These are phyloP conservation scores for Colletotrichum ledebouriae DNA, from an alignment of 2,329 filamentous ascomycete genomes.

Conservation along the genomic window DNA sequence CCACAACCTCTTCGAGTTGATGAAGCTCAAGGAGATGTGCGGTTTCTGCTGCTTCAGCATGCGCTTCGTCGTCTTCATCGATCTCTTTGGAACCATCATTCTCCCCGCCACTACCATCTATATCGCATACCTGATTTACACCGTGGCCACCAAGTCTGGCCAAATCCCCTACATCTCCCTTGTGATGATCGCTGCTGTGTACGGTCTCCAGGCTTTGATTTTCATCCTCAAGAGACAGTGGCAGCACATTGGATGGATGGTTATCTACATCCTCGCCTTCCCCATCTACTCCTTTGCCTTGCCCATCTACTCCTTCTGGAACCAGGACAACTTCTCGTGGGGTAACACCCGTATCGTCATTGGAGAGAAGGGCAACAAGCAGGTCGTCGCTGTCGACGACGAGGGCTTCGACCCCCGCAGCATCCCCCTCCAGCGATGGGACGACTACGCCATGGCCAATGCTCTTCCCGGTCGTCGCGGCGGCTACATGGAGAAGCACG, in stretches of 20 bases:
- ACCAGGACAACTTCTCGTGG: conserved; percentile 99
- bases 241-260: conserved; percentile 99
- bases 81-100: conserved; percentile 92
- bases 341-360: conserved; percentile 98
- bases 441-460: conserved; percentile 91
- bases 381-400: conserved; percentile 87
- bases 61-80: conserved; percentile 95
- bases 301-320: conserved; percentile 99
- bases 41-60: conserved; percentile 99
- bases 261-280: conserved; percentile 96
- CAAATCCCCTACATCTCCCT: conserved; percentile 90
- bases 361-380: conserved; percentile 91
- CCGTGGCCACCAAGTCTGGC: conserved; percentile 75
- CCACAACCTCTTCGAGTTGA: conserved; percentile 93
- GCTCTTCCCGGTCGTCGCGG: conserved; percentile 92
- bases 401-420: conserved; percentile 91
- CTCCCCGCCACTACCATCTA: conserved; percentile 91
- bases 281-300: conserved; percentile 93
- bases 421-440: conserved; percentile 96
- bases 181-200: conserved; percentile 89
- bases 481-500: conserved; percentile 73
- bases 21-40: conserved; percentile 92
- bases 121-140: conserved; percentile 88
- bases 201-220: conserved; percentile 94
- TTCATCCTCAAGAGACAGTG: conserved; percentile 98